Evolutionary conservation across 2,329 filamentous ascomycete species (phyloP).

Genomic region (Penicillium psychrosexuale): DNA sequence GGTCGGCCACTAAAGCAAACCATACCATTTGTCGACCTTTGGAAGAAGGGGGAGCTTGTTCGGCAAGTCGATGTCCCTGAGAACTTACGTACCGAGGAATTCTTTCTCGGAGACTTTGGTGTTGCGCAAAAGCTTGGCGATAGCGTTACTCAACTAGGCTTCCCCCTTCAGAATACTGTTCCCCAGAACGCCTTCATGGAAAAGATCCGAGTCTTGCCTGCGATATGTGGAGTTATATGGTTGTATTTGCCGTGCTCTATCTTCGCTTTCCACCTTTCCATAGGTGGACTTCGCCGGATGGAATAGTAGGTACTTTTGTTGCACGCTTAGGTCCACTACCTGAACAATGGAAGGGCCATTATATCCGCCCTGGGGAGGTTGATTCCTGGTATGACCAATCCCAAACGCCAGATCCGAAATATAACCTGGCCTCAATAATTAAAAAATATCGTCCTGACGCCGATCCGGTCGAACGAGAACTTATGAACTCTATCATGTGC

Average conservation of each 20-base stretch:
- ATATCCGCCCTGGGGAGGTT: constrained; percentile 6
- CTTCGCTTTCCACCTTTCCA: constrained; percentile 16
- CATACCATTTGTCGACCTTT: background rate
- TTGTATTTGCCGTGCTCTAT: constrained; percentile 25
- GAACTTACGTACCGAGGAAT: background rate
- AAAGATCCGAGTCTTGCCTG: constrained; percentile 23
- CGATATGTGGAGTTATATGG: constrained; percentile 33
- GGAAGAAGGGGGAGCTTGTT: background rate
- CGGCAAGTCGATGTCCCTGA: background rate
- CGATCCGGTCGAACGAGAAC: constrained; percentile 19
- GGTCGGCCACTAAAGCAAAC: background rate
- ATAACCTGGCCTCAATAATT: constrained; percentile 11
- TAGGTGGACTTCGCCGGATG: constrained; percentile 9
- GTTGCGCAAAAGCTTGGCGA: background rate
- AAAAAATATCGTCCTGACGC: constrained; percentile 11
- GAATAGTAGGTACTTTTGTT: constrained; percentile 18
- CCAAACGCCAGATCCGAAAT: constrained; percentile 1
- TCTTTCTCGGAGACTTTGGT: background rate
- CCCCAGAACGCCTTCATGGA: constrained; percentile 28
- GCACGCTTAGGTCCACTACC: constrained; percentile 24
- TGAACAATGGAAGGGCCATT: constrained; percentile 23
- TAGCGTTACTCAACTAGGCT: background rate
- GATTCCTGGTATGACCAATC: constrained; percentile 30
- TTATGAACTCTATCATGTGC: constrained; percentile 19
- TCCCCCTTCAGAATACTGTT: constrained; percentile 21